These are phyloP conservation scores for Plasmodium reichenowi DNA, from an alignment of 169 alveolate genomes.

Conservation along the genomic window DNA sequence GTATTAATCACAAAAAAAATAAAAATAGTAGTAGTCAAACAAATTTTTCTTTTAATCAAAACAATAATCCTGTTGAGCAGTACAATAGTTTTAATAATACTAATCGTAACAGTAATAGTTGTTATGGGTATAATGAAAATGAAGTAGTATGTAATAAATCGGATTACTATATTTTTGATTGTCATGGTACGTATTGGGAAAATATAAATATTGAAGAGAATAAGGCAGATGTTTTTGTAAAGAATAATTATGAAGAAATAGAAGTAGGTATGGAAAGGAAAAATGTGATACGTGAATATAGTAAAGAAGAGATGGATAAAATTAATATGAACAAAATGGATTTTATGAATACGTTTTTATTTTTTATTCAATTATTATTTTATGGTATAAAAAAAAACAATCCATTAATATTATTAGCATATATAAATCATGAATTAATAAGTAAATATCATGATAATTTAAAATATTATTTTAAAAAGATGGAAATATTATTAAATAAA, in stretches of 20 bases:
- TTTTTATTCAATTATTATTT: constrained; percentile 54
- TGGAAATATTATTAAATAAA: constrained; percentile 40
- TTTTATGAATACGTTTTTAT: constrained; percentile 59
- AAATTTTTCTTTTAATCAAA: background rate
- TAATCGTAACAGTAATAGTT: too few species aligned
- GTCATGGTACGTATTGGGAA: constrained; percentile 25
- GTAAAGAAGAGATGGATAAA: constrained; percentile 31
- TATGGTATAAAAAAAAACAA: constrained; percentile 50
- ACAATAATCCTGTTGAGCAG: background rate
- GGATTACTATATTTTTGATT: constrained; percentile 22
- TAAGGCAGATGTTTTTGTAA: background rate
- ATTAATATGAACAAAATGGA: constrained; percentile 24
- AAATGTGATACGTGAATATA: background rate
- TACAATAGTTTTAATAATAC: too few species aligned
- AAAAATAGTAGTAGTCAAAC: background rate
- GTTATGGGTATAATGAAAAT: background rate
- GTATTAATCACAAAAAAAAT: background rate
- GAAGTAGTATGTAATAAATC: background rate
- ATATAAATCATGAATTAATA: constrained; percentile 61
- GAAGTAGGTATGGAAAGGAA: background rate
- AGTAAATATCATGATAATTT: constrained; percentile 16
- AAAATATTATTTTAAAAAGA: constrained; percentile 20
- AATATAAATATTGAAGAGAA: constrained; percentile 7
- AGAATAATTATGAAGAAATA: background rate
- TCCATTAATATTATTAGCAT: constrained; percentile 56